phyloP scores from a whole-genome alignment of 805 yeast genomes.

The Myxozyma sirexii region DNA sequence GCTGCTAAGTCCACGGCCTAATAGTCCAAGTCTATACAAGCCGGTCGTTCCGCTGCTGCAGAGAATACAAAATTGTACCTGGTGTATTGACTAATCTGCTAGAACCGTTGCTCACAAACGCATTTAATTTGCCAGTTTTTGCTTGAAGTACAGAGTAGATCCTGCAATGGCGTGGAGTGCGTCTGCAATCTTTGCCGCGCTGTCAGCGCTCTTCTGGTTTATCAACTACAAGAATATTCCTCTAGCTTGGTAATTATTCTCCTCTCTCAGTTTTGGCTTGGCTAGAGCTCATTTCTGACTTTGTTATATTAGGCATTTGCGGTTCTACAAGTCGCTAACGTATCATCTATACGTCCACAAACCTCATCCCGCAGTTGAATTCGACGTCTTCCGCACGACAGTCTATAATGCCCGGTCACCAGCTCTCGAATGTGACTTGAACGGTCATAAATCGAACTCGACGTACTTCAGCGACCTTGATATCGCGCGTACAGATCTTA shows the following conservation, averaged over 20 bases:
- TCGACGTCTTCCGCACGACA: conserved; percentile 38
- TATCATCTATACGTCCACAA: conserved; percentile 19
- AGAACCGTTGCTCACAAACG: too few relatives aligned
- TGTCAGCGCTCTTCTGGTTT: conserved; percentile 20
- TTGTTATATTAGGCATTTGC: conserved; percentile 19
- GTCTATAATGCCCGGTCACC: conserved; percentile 60
- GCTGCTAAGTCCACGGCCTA: too few relatives aligned
- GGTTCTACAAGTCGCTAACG: conserved; percentile 26
- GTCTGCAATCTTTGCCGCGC: conserved; percentile 20
- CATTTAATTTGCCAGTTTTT: too few relatives aligned
- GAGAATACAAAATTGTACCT: background rate
- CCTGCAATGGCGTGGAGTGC: conserved; percentile 18
- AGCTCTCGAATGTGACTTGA: conserved; percentile 80
- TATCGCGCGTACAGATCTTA: conserved; percentile 67
- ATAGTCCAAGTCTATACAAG: too few relatives aligned
- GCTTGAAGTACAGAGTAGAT: too few relatives aligned
- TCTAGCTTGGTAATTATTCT: conserved; percentile 23
- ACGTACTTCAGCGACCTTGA: conserved; percentile 84
- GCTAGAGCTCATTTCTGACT: too few relatives aligned
- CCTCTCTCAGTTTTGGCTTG: background rate
- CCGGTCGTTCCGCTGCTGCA: too few relatives aligned
- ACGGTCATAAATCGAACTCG: conserved; percentile 83
- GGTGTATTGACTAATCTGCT: too few relatives aligned
- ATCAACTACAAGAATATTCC: conserved; percentile 29
- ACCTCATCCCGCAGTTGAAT: conserved; percentile 1